These are phyloP conservation scores for Hericium coralloides DNA, from an alignment of 768 basidiomycete genomes.

Conservation along the genomic window DNA sequence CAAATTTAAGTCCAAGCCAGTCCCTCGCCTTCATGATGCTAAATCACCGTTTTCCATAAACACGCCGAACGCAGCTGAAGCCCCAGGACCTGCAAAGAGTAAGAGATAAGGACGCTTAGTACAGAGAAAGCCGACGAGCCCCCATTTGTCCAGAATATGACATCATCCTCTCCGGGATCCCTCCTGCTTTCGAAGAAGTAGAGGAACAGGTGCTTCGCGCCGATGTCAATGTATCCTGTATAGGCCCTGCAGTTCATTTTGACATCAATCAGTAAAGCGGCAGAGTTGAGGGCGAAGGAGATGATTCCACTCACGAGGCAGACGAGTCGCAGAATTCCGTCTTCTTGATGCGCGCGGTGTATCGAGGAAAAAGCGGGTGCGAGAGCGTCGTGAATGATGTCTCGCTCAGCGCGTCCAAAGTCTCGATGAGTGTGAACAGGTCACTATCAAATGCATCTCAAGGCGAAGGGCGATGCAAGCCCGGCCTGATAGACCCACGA, in stretches of 20 bases:
- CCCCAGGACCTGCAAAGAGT: slow-evolving; percentile 17
- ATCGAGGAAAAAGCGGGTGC: slow-evolving; percentile 36
- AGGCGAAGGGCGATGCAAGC: background rate
- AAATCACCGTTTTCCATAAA: slow-evolving; percentile 40
- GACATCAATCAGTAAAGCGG: background rate
- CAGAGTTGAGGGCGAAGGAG: background rate
- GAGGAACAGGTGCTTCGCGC: slow-evolving; percentile 59
- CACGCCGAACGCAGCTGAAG: slow-evolving; percentile 23
- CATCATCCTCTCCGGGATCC: slow-evolving; percentile 22
- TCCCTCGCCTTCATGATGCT: background rate
- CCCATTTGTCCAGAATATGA: slow-evolving; percentile 30
- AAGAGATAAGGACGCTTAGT: no score
- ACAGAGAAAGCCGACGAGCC: slow-evolving; percentile 3
- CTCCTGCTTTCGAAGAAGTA: slow-evolving; percentile 46
- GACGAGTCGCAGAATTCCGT: slow-evolving; percentile 31
- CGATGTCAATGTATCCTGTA: slow-evolving; percentile 61
- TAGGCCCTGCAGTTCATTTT: slow-evolving; percentile 31
- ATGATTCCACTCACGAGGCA: background rate
- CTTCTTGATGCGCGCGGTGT: slow-evolving; percentile 35
- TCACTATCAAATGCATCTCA: background rate
- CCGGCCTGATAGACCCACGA: background rate
- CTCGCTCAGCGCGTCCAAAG: slow-evolving; percentile 16
- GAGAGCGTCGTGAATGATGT: slow-evolving; percentile 28
- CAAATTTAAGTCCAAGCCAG: background rate
- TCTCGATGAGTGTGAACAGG: slow-evolving; percentile 5